Base-by-base conservation (phyloP, 805 yeast genomes). In the Myxozyma udenii region DNA sequence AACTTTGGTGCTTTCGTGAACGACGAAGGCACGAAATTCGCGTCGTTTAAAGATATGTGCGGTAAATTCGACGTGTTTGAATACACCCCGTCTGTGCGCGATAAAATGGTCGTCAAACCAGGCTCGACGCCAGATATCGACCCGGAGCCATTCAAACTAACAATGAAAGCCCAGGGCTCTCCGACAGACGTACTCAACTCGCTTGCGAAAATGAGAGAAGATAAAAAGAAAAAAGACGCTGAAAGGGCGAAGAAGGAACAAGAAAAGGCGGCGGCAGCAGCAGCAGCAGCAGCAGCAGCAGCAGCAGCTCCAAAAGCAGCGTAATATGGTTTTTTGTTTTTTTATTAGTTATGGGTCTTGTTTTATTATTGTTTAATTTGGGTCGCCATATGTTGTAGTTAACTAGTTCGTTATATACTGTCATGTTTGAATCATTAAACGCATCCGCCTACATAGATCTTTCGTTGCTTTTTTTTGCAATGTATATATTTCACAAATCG, bases 51-150 rank as follows among this genome's bases (percentile, higher is more conserved):
- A 19, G 51, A 53, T 12, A 44, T 55, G 48, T 55, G 60, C 44
- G 58, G 58, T 28, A 49, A 42, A 25, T 55, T 41, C 39, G 57
- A 55, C 44, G 46, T 55, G 46, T 55, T 38, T 40, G 57, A 55
- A 35, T 44, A 33, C 47, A 41, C 50, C 14, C 46, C 46, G 14
- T 42, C 55, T 12, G 51, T 50, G 14, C 24, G 41, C 23, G 60
- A 48, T 28, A 37, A 44, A 21, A 38, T 11, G 16, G 32, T 24
- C 12, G 33, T 55, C 25, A n/a, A 19, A 18, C 47, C 43, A 9
- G 50, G 50, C 32, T 18, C 37, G n/a, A 5, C 46, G 22, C 58
- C 58, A 3, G 30, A 44, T 12, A 35, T 55, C 14, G 60, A 49
- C 35, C 60, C 60, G 24, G 57, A 50, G 18, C 58, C 60, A 14